Percentiles rank a stretch among this genome's conserved stretches.
phyloP scores from a whole-genome alignment of 176 grass and related monocot species.

The Saccharum officinarum region DNA sequence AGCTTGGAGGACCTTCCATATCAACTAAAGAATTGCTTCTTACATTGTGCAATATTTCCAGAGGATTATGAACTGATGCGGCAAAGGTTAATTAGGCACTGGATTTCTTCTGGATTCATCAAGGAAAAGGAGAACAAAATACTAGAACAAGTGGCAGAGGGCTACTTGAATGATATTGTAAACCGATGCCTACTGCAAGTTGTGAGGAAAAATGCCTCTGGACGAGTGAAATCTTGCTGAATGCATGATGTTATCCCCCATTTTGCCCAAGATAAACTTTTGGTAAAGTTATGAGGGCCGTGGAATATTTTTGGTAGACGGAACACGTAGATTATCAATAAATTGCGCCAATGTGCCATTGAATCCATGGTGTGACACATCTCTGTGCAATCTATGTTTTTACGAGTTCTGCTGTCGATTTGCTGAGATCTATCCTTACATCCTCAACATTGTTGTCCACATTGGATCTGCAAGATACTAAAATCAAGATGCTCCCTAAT shows the following conservation, averaged over 20 bases:
- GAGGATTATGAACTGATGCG: not conserved
- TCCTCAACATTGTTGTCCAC: not conserved
- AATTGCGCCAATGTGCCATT: not conserved
- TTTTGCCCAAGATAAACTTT: not conserved
- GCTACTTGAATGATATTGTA: conserved; percentile 39
- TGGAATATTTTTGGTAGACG: not conserved
- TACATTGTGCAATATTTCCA: conserved; percentile 3
- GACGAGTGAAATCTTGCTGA: not conserved
- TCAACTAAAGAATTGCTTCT: conserved; percentile 12
- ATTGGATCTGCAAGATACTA: conserved; percentile 20
- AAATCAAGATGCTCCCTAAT: not conserved
- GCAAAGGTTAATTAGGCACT: not conserved
- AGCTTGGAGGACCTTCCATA: conserved; percentile 18
- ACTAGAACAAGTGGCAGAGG: conserved; percentile 48
- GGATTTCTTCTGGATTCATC: conserved; percentile 31
- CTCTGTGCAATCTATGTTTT: conserved; percentile 7
- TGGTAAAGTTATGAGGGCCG: not conserved
- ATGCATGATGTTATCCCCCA: conserved; percentile 36
- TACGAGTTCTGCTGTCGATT: not conserved
- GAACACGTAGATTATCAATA: conserved; percentile 14
- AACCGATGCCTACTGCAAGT: conserved; percentile 45
- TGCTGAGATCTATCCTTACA: not conserved
- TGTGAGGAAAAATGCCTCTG: not conserved
- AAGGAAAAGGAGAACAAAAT: conserved; percentile 8
- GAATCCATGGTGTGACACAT: not conserved